Evolutionary conservation across 2,329 filamentous ascomycete species (phyloP), one percentile per base, ranked within the genome.

Genomic region (Sordariomycetes sp.): DNA sequence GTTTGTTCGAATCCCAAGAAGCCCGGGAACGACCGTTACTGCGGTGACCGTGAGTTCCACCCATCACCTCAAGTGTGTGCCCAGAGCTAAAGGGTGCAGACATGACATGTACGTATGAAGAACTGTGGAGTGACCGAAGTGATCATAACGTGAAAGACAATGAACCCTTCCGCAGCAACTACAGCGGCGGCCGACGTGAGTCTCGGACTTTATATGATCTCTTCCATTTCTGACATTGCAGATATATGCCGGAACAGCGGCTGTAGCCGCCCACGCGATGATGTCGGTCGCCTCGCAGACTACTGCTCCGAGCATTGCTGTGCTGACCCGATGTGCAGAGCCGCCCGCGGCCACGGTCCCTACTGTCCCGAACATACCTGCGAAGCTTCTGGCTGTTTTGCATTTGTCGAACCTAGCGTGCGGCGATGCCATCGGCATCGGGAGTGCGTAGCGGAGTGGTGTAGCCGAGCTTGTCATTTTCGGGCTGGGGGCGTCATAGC

Each of bases 231-330:
- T n/a, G n/a, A n/a, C n/a, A n/a, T n/a, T n/a, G n/a, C n/a, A n/a
- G n/a, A n/a, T n/a, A n/a, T n/a, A n/a, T n/a, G n/a, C n/a, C n/a
- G n/a, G n/a, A n/a, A n/a, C n/a, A n/a, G n/a, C n/a, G n/a, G n/a
- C n/a, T n/a, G n/a, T n/a, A n/a, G n/a, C n/a, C n/a, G n/a, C n/a
- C n/a, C n/a, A n/a, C n/a, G n/a, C n/a, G n/a, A n/a, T n/a, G n/a
- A n/a, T n/a, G n/a, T n/a, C n/a, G n/a, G n/a, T n/a, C n/a, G n/a
- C n/a, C n/a, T n/a, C n/a, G n/a, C n/a, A n/a, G n/a, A n/a, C n/a
- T 48, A 46, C 38, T 57, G 54, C 32, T 25, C 36, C 9, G 41
- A 46, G 18, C 54, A 57, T 37, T 42, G 50, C 31, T 57, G 54
- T 37, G 39, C 40, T 12, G 32, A 42, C 16, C 33, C 35, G 2